Conservation (phyloP, 2,329 filamentous ascomycete genomes). For the Cordyceps sp. region DNA sequence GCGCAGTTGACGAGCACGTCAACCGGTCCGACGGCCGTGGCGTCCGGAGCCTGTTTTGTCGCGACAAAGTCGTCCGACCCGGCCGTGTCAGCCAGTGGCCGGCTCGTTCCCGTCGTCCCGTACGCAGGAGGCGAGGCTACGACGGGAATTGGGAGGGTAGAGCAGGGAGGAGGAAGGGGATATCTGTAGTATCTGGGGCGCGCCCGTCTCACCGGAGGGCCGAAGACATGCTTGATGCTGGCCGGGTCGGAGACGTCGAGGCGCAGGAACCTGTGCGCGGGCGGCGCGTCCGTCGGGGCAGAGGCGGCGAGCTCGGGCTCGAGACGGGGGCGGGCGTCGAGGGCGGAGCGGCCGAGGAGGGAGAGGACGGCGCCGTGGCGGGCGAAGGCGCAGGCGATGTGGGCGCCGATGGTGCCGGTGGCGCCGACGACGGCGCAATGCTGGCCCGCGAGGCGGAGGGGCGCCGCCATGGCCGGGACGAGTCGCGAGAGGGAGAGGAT, state of each 20-base stretch:
- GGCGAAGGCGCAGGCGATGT: constrained; percentile 51
- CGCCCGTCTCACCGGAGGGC: no score
- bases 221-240: constrained; percentile 15
- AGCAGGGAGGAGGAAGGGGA: no score
- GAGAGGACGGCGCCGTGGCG: constrained; percentile 40
- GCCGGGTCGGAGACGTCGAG: constrained; percentile 14
- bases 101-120: no score
- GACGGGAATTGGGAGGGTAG: no score
- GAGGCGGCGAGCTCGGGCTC: constrained; percentile 12
- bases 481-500: background rate
- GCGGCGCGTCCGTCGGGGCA: constrained; percentile 4
- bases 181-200: no score
- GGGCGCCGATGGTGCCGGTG: constrained; percentile 52
- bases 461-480: constrained; percentile 4
- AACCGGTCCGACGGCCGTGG: constrained; percentile 13
- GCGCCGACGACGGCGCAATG: constrained; percentile 51
- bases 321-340: constrained; percentile 25
- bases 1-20: constrained; percentile 67
- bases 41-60: background rate
- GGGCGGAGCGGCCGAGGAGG: constrained; percentile 40
- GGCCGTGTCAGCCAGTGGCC: background rate
- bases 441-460: constrained; percentile 25
- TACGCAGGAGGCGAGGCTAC: no score
- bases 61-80: no score
- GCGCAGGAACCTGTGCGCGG: constrained; percentile 16